Evolutionary conservation across 257 asterid genomes (phyloP).

Genomic region (Capsicum rhomboideum): DNA sequence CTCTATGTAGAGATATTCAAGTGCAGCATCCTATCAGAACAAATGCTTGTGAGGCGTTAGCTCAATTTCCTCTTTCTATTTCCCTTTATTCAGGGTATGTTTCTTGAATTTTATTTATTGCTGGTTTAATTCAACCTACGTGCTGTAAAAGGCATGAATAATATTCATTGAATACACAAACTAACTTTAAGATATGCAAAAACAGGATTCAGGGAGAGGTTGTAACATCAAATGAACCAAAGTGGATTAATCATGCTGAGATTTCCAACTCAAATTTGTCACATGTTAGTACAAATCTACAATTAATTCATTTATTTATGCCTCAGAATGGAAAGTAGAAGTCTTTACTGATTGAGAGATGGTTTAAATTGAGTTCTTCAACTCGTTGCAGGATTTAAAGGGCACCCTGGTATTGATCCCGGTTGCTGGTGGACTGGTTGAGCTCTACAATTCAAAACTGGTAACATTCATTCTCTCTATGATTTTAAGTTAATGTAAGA

Average conservation of each 20-base stretch:
- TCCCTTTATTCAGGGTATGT: slow-evolving; percentile 76
- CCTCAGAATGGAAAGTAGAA: not conserved
- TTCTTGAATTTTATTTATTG: not conserved
- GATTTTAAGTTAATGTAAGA: not conserved
- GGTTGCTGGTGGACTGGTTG: slow-evolving; percentile 54
- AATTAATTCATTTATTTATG: not conserved
- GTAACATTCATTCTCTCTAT: slow-evolving; percentile 21
- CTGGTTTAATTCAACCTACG: not conserved
- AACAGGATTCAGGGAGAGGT: slow-evolving; percentile 82
- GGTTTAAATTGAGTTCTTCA: not conserved
- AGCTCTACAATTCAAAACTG: slow-evolving; percentile 42
- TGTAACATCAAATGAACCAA: slow-evolving; percentile 53
- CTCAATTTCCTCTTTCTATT: slow-evolving; percentile 43
- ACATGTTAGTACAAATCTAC: slow-evolving; percentile 7
- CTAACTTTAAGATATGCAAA: not conserved
- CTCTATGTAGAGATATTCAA: slow-evolving; percentile 47
- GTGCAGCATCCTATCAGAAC: slow-evolving; percentile 40
- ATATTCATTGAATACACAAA: too few relatives aligned
- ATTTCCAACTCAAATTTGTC: slow-evolving; percentile 24
- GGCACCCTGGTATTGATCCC: slow-evolving; percentile 81
- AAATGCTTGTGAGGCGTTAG: slow-evolving; percentile 55
- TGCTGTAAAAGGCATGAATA: too few relatives aligned
- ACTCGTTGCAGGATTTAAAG: slow-evolving; percentile 30
- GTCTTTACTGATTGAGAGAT: not conserved
- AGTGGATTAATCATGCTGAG: slow-evolving; percentile 37